Conservation (phyloP, 345 rosid species). For the Eutrema japonicum region DNA sequence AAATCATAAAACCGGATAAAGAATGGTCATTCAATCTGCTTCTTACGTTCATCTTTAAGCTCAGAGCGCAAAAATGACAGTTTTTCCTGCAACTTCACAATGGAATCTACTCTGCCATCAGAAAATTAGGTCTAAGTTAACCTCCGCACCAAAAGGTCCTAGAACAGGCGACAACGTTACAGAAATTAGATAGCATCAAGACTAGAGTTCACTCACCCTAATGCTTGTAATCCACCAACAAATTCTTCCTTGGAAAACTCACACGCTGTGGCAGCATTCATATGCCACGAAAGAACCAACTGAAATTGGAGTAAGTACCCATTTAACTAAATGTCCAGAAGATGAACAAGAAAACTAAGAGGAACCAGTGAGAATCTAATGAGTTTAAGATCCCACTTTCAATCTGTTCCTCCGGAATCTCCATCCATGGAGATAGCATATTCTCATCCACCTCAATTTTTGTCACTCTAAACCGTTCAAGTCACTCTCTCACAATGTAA, state of each 20-base stretch:
- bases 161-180: slow-evolving; percentile 14
- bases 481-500: slow-evolving; percentile 12
- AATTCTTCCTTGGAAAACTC: slow-evolving; percentile 95
- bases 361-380: neutral
- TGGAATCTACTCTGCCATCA: slow-evolving; percentile 85
- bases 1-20: slow-evolving; percentile 16
- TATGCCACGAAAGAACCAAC: slow-evolving; percentile 99
- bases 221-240: slow-evolving; percentile 72
- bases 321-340: neutral
- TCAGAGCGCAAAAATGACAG: slow-evolving; percentile 84
- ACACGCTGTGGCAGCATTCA: slow-evolving; percentile 98
- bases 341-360: slow-evolving; percentile 4
- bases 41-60: slow-evolving; percentile 93
- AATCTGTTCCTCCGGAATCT: slow-evolving; percentile 3
- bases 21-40: slow-evolving; percentile 24
- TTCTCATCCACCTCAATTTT: neutral
- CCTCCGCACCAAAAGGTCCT: slow-evolving; percentile 19
- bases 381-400: neutral
- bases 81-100: slow-evolving; percentile 82
- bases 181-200: neutral
- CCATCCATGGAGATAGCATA: neutral
- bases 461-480: slow-evolving; percentile 9
- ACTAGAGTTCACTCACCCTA: slow-evolving; percentile 62
- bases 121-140: slow-evolving; percentile 40
- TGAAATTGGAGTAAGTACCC: slow-evolving; percentile 44